phyloP scores from a whole-genome alignment of 116 monocot species.

The Posidonia oceanica region DNA sequence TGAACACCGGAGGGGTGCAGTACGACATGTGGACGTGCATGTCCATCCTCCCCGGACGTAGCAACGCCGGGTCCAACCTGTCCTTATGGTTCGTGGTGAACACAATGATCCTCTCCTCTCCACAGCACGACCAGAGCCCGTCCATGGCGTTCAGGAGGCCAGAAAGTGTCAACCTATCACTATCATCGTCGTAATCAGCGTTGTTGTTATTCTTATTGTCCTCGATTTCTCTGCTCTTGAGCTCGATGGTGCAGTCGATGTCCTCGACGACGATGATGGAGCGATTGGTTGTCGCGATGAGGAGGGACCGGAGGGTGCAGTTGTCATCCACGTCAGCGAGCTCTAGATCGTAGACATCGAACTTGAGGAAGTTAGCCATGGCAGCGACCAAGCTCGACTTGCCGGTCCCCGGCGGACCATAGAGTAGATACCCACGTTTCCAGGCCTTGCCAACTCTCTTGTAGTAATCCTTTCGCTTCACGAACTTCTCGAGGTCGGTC shows the following conservation, averaged over 20 bases:
- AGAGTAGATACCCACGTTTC: constrained; percentile 9
- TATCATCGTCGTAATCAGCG: not conserved
- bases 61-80: constrained; percentile 38
- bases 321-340: constrained; percentile 2
- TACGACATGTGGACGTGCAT: constrained; percentile 60
- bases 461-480: not conserved
- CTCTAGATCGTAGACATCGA: constrained; percentile 13
- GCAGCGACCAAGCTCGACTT: constrained; percentile 17
- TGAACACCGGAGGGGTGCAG: constrained; percentile 27
- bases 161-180: constrained; percentile 5
- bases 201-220: not conserved
- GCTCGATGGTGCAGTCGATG: constrained; percentile 11
- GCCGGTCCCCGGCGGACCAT: constrained; percentile 10
- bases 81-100: constrained; percentile 49
- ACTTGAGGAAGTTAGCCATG: constrained; percentile 17
- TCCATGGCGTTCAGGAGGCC: constrained; percentile 27
- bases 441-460: constrained; percentile 3
- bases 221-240: not conserved
- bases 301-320: not conserved
- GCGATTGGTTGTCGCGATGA: constrained; percentile 1
- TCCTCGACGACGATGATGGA: constrained; percentile 11
- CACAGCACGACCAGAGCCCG: constrained; percentile 23
- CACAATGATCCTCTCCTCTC: constrained; percentile 46
- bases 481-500: constrained; percentile 5
- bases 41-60: constrained; percentile 69